Conservation (phyloP, 805 yeast genomes). For the Spathaspora passalidarum region DNA sequence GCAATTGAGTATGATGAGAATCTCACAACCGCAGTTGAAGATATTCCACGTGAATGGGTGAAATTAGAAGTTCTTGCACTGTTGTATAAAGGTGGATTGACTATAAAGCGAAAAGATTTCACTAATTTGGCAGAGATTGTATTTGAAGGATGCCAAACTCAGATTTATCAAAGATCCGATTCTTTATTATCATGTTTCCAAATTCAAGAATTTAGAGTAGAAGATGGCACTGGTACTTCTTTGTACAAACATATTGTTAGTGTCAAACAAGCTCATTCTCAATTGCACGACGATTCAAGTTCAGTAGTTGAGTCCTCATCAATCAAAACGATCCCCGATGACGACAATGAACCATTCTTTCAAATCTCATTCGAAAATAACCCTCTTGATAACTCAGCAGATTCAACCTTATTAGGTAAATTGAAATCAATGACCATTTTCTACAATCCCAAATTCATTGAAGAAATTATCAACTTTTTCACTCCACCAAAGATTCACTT, state of each 20-base stretch:
- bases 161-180: slow-evolving; percentile 72
- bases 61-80: slow-evolving; percentile 65
- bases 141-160: slow-evolving; percentile 78
- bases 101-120: slow-evolving; percentile 46
- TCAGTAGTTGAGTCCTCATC: not conserved
- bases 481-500: slow-evolving; percentile 81
- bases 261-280: slow-evolving; percentile 59
- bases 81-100: slow-evolving; percentile 73
- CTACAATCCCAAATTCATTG: slow-evolving; percentile 82
- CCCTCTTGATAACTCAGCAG: slow-evolving; percentile 83
- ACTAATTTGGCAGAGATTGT: slow-evolving; percentile 68
- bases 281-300: slow-evolving; percentile 20
- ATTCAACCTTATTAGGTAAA: slow-evolving; percentile 69
- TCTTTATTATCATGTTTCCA: slow-evolving; percentile 72
- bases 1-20: slow-evolving; percentile 89
- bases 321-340: not conserved
- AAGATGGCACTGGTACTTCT: slow-evolving; percentile 79
- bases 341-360: slow-evolving; percentile 63
- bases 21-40: slow-evolving; percentile 45
- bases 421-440: slow-evolving; percentile 85
- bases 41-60: slow-evolving; percentile 70
- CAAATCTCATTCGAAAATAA: slow-evolving; percentile 78
- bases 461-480: slow-evolving; percentile 72
- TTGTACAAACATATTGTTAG: slow-evolving; percentile 86
- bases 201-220: slow-evolving; percentile 76